Percentiles rank a stretch among this genome's conserved stretches.
phyloP scores from a whole-genome alignment of 345 rosid genomes.

The Moricandia arvensis region DNA sequence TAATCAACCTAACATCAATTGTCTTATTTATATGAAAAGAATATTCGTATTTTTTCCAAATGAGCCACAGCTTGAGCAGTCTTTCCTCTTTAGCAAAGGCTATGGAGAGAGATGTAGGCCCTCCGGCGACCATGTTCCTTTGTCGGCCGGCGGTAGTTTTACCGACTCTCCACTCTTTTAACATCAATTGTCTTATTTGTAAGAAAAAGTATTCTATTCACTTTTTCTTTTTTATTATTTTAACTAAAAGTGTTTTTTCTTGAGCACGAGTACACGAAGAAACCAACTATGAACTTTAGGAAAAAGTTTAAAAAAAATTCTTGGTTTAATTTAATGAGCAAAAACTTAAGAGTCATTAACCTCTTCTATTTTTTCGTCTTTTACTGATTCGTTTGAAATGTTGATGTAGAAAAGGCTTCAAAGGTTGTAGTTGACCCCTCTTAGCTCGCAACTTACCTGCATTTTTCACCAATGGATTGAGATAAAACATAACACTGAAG shows the following conservation, averaged over 20 bases:
- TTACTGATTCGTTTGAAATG: constrained; percentile 45
- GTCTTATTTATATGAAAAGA: neutral
- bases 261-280: too few species aligned
- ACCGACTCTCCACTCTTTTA: constrained; percentile 47
- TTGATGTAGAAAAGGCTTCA: constrained; percentile 46
- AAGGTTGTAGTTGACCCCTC: constrained; percentile 37
- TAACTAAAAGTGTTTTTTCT: too few species aligned
- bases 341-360: constrained; percentile 9
- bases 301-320: neutral
- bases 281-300: constrained; percentile 7
- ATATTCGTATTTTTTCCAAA: neutral
- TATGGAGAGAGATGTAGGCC: constrained; percentile 27
- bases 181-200: too few species aligned
- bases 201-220: too few species aligned
- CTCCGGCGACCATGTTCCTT: constrained; percentile 29
- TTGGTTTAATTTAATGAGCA: constrained; percentile 12
- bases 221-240: constrained; percentile 9
- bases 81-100: constrained; percentile 39
- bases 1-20: constrained; percentile 15
- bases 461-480: constrained; percentile 5
- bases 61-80: neutral
- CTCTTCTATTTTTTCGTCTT: constrained; percentile 25
- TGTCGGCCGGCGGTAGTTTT: constrained; percentile 66
- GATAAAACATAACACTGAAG: too few species aligned
- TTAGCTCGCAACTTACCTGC: constrained; percentile 45